Evolutionary conservation across 2,329 filamentous ascomycete genomes (phyloP).

Genomic region (Ampelomyces quisqualis): DNA sequence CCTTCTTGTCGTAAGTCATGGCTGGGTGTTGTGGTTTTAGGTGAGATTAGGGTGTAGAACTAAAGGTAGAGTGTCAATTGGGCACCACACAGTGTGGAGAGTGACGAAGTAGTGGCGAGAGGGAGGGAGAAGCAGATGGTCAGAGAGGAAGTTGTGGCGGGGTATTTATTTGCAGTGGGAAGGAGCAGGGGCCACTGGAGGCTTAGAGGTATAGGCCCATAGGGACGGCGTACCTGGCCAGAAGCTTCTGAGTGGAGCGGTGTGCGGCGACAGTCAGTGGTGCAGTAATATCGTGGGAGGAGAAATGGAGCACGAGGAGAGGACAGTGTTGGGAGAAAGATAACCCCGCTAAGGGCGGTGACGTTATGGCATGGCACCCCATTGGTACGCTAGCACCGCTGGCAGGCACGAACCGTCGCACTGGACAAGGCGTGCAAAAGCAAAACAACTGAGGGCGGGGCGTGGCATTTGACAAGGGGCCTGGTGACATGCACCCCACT

Average conservation of each 20-base stretch:
- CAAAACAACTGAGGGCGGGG: constrained; percentile 15
- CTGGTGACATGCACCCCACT: constrained; percentile 8
- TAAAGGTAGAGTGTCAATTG: constrained; percentile 20
- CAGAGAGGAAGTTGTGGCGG: constrained; percentile 14
- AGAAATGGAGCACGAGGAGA: constrained; percentile 15
- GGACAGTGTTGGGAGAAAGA: constrained; percentile 24
- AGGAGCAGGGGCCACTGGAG: constrained; percentile 18
- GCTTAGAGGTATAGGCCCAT: constrained; percentile 7
- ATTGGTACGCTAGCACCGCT: constrained; percentile 25
- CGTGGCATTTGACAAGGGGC: constrained; percentile 6
- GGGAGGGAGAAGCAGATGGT: constrained; percentile 3
- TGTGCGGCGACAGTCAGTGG: constrained; percentile 20
- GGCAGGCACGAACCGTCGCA: constrained; percentile 11
- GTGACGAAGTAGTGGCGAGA: not conserved
- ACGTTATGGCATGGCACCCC: constrained; percentile 26
- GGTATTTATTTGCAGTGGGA: constrained; percentile 33
- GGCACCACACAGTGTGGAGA: constrained; percentile 2
- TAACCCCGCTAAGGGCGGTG: constrained; percentile 33
- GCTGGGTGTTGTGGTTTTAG: constrained; percentile 15
- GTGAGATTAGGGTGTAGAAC: constrained; percentile 6
- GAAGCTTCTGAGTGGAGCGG: constrained; percentile 25
- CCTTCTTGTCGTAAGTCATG: constrained; percentile 49
- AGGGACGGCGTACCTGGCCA: constrained; percentile 24
- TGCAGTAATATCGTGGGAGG: constrained; percentile 18
- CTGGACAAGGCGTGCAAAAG: constrained; percentile 18